Base-by-base conservation (phyloP, 805 yeast species). In the Naumovozyma castellii region DNA sequence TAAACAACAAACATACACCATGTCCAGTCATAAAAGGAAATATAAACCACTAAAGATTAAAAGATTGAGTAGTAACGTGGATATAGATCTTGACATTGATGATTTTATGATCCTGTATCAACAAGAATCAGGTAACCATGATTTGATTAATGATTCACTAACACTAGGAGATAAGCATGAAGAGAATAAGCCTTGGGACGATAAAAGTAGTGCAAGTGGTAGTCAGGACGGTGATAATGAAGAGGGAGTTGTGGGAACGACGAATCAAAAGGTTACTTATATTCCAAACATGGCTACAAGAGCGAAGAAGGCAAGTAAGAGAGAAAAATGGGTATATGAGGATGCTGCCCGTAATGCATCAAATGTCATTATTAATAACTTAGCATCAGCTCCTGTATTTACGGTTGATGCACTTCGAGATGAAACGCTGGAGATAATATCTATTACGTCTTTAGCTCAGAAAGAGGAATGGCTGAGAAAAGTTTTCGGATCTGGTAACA, bases 371-470 rank as follows among this genome's bases (percentile, higher is more conserved):
- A 55, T 86, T 32, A 69, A 71, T 37, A 69, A 67, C 9, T 57
- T 90, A 31, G 67, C 79, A 0, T 61, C 65, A 17, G 80, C 92
- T 0, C 90, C 97, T 0, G 73, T 90, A 0, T 68, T 87, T 35
- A 74, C 82, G 0, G 75, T 90, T 27, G 97, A 90, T 55, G 77
- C 75, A 3, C 62, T 78, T 10, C 71, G 80, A 44, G 95, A 85
- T 49, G 97, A 87, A 45, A 83, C 85, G 2, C 59, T 92, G 44
- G 90, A 87, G 37, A 83, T 87, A 72, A 83, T 90, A 31, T 71
- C 83, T 12, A 73, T 80, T 2, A 81, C 88, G 0, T 80, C 94
- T 0, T 61, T 85, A n/a, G 68, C 70, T 20, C 86, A 76, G 45
- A 79, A 76, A 37, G 94, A 85, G 45, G 90, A 84, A 68, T 72